Base-by-base conservation (phyloP, 108 stramenopile genomes). In the Cyclotella cryptica region DNA sequence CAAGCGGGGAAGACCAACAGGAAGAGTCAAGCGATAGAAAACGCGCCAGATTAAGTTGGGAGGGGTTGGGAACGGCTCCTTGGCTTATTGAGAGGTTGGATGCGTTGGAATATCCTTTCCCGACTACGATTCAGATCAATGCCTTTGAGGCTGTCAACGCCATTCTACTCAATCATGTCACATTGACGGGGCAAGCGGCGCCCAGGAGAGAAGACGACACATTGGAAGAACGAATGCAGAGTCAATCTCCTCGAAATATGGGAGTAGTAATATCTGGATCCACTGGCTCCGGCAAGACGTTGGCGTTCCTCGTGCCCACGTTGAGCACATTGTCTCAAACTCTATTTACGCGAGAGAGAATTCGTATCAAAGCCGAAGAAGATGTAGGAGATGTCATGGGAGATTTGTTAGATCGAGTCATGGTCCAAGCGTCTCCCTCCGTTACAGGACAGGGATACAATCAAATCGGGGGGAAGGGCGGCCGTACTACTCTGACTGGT, bases 101-200 rank as follows among this genome's bases (percentile, higher is more conserved):
- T 64, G 71, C 83, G 29, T 71, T 95, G 69, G 89, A 91, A 26
- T 93, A 80, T 76, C 81, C 87, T 8, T 80, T 93, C 39, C 94
- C 94, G 7, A 95, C 94, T 9, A 93, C 94, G 17, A 93, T 95
- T 70, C 94, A 95, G 76, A 95, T 95, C 54, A 89, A 91, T 80
- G 65, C 93, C 19, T 91, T 95, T 84, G 90, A 92, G 75, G 84
- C 90, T 27, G 89, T 95, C 58, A 91, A 91, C 70, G 65, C 85
- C 55, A 90, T 95, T 57, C 68, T 95, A 13, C 8, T 29, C 0
- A 69, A 85, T 41, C 55, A 75, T 53, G 72, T 57, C 24, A 61
- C 60, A 41, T 18, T 40, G 18, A n/a, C 27, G 15, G 61, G 71
- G 7, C 81, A 85, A 24, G 74, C 80, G 9, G n/a, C n/a, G n/a